Evolutionary conservation across 805 yeast species (phyloP).

Genomic region (Suhomyces sp.): DNA sequence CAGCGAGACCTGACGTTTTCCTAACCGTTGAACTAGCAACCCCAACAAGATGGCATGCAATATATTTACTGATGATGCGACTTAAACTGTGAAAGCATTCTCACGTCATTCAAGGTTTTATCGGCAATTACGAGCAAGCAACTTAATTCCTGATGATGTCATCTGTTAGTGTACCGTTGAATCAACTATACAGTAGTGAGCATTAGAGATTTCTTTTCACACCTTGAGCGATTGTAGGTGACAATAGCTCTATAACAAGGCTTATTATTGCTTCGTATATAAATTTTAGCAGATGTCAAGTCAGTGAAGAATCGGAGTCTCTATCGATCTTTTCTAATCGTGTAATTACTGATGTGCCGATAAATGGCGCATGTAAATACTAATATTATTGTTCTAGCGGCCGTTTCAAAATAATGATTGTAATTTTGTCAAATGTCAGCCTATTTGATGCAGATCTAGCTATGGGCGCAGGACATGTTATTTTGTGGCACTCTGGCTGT

Average conservation of each 20-base stretch:
- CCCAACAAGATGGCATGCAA: neutral
- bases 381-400: neutral
- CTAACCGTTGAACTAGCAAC: neutral
- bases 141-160: neutral
- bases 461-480: neutral
- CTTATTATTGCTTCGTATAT: neutral
- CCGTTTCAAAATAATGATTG: neutral
- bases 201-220: neutral
- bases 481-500: neutral
- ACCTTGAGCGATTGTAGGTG: neutral
- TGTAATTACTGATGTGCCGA: neutral
- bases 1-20: neutral
- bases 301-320: neutral
- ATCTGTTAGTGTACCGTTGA: neutral
- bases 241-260: neutral
- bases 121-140: neutral
- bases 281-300: neutral
- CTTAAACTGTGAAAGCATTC: neutral
- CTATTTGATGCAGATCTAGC: neutral
- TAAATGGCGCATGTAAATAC: neutral
- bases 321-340: neutral
- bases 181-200: neutral
- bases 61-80: neutral
- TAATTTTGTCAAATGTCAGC: neutral
- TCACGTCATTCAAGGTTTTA: neutral